phyloP scores from a whole-genome alignment of 2,329 filamentous ascomycete species.

The Nigrograna mackinnonii region DNA sequence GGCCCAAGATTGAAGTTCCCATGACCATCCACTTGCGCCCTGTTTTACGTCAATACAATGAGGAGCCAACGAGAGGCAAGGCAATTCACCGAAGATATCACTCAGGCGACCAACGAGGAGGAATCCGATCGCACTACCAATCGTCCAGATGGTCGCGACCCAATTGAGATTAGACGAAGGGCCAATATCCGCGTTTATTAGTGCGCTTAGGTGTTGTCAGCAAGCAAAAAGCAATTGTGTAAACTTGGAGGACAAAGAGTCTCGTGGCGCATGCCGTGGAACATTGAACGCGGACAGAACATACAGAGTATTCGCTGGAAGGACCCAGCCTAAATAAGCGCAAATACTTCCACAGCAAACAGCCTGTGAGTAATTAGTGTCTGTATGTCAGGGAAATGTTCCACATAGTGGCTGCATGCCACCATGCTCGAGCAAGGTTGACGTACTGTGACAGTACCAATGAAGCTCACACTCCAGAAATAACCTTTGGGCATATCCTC shows the following conservation, averaged over 20 bases:
- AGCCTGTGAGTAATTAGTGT: too few relatives aligned
- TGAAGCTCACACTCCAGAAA: conserved; percentile 44
- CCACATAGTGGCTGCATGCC: background rate
- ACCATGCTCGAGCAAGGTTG: too few relatives aligned
- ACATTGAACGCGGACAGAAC: conserved; percentile 5
- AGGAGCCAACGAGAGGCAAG: too few relatives aligned
- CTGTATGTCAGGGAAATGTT: background rate
- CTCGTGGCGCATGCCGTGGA: conserved; percentile 1
- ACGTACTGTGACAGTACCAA: conserved; percentile 43
- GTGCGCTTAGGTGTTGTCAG: conserved; percentile 9
- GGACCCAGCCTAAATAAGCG: conserved; percentile 32
- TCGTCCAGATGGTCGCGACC: conserved; percentile 31
- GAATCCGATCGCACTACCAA: conserved; percentile 23
- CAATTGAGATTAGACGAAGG: conserved; percentile 27
- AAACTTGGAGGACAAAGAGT: background rate
- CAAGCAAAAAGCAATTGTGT: conserved; percentile 1
- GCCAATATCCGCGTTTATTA: conserved; percentile 31
- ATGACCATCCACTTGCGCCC: conserved; percentile 28
- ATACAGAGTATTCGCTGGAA: conserved; percentile 31
- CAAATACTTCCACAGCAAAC: conserved; percentile 27
- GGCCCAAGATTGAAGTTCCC: conserved; percentile 18
- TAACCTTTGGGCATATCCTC: conserved; percentile 47
- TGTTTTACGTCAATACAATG: too few relatives aligned
- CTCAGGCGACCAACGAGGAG: conserved; percentile 25
- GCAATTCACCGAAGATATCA: conserved; percentile 20